Conservation (phyloP, 2,329 filamentous ascomycete species). For the Grosmannia serpens region DNA sequence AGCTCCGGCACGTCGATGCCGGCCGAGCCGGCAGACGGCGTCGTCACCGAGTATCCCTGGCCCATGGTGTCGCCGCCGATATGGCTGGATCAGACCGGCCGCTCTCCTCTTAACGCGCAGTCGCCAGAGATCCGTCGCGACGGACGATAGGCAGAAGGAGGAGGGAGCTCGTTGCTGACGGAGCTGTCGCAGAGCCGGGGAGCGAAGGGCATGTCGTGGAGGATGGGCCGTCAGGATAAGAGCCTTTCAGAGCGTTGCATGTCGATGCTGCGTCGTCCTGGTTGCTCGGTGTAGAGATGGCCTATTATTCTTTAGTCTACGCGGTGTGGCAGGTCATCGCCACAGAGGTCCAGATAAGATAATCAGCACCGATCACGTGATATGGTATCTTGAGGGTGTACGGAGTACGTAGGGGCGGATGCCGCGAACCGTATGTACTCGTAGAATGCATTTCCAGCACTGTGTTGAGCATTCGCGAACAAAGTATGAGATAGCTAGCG, state of each 20-base stretch:
- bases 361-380: not conserved
- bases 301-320: not conserved
- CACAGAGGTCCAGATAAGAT: not conserved
- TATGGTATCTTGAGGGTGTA: too few relatives aligned
- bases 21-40: slow-evolving; percentile 80
- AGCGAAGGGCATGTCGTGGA: not conserved
- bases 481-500: too few relatives aligned
- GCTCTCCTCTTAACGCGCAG: not conserved
- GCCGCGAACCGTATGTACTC: too few relatives aligned
- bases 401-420: too few relatives aligned
- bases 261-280: not conserved
- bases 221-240: not conserved
- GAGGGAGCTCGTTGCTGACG: not conserved
- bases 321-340: not conserved
- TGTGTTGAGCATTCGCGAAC: too few relatives aligned
- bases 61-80: slow-evolving; percentile 52
- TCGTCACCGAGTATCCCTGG: slow-evolving; percentile 89
- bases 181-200: not conserved
- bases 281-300: not conserved
- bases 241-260: not conserved
- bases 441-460: too few relatives aligned
- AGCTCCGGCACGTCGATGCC: slow-evolving; percentile 92
- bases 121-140: not conserved
- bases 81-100: not conserved
- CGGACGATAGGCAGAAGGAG: not conserved